Evolutionary conservation across 2,329 filamentous ascomycete species (phyloP), one percentile per base, ranked within the genome.

Genomic region (Ciborinia camelliae): DNA sequence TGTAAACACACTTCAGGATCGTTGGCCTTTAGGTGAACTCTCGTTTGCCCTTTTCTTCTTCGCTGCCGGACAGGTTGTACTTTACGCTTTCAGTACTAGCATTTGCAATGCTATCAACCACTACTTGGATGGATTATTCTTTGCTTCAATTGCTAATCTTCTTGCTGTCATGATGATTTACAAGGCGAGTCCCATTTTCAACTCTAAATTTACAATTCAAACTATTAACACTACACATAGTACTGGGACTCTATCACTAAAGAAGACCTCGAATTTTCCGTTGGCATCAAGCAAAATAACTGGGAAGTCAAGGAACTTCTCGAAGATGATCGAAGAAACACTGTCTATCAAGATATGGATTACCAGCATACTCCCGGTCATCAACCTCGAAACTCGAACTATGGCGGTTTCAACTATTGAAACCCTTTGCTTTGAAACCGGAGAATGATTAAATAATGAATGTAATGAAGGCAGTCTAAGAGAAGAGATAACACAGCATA

Each of bases 221-320:
- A 26, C 45, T 45, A 39, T 18, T 50, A 60, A 63, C 10, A 20
- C 30, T 52, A 28, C 51, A 43, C 26, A 62, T 71, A 95, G 92
- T 99, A 96, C 82, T 99, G 95, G 95, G 95, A 99, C 76, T 97
- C 93, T 20, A 99, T 99, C 77, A 99, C 95, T 28, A 92, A 91
- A 75, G 95, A 99, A 79, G 95, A 99, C 77, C 88, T 99, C 70
- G 95, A 99, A 76, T 99, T 99, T 79, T 97, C 92, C 3, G 95
- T 99, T 58, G 94, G 94, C 69, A 92, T 92, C 66, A 91, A 94
- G 77, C 90, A 91, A 79, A 96, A 97, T 80, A 97, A 95, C 77
- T 99, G 95, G 95, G 95, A 99, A 76, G 90, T 98, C 75, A 98
- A 98, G 81, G 94, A 98, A 68, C 82, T 95, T 1, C 69, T 71